A percentile compares a stretch with the other conserved stretches of the same genome.
These are phyloP conservation scores for Pseudoperonospora humuli DNA, from an alignment of 352 stramenopile genomes.

Conservation along the genomic window DNA sequence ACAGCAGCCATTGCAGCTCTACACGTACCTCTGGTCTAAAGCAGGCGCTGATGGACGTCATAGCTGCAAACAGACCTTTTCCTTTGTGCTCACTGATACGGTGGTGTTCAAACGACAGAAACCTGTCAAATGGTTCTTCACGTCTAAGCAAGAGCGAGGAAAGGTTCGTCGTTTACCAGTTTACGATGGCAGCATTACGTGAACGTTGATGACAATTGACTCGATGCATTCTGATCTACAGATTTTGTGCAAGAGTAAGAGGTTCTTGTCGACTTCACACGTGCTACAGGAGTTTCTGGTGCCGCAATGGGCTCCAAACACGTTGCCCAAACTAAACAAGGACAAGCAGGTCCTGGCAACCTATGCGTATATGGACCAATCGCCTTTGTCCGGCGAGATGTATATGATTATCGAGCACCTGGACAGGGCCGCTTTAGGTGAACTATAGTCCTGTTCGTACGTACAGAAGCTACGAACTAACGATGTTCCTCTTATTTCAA, in stretches of 20 bases:
- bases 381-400: conserved; percentile 24
- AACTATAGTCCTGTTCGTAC: background rate
- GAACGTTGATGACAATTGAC: too few relatives aligned
- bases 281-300: conserved; percentile 41
- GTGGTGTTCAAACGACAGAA: conserved; percentile 71
- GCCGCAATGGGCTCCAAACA: conserved; percentile 19
- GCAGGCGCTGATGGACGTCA: background rate
- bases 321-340: conserved; percentile 10
- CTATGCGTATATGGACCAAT: conserved; percentile 48
- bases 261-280: conserved; percentile 34
- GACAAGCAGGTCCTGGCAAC: conserved; percentile 44
- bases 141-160: conserved; percentile 57
- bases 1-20: conserved; percentile 60
- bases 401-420: conserved; percentile 57
- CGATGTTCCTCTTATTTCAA: background rate
- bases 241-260: conserved; percentile 62
- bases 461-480: background rate
- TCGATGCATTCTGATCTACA: too few relatives aligned
- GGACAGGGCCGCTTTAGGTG: conserved; percentile 32
- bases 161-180: conserved; percentile 25
- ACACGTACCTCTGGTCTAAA: conserved; percentile 55
- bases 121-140: conserved; percentile 63
- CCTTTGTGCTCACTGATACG: conserved; percentile 52
- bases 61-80: conserved; percentile 30
- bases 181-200: background rate